phyloP scores from a whole-genome alignment of 2,329 filamentous ascomycete genomes.

The Trichoderma harzianum region DNA sequence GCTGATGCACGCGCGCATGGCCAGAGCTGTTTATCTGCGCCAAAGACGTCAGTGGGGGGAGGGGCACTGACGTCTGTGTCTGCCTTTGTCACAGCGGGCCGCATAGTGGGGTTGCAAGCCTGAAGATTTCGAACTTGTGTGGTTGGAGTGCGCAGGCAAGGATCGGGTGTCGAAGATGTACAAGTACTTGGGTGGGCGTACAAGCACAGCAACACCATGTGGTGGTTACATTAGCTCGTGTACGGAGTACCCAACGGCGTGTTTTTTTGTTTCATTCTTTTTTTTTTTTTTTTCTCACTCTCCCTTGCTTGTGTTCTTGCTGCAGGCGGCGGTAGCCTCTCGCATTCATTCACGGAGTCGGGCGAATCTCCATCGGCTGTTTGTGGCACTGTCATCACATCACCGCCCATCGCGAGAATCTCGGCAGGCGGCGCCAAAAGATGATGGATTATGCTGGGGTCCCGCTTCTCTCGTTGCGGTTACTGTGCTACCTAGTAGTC shows the following conservation, averaged over 20 bases:
- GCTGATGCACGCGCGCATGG: conserved; percentile 1
- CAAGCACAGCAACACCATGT: neutral
- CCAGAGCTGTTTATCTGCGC: neutral
- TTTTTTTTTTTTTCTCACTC: neutral
- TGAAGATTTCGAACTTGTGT: conserved; percentile 13
- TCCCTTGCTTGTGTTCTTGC: neutral
- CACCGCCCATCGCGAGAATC: neutral
- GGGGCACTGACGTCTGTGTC: conserved; percentile 10
- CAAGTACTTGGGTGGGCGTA: neutral
- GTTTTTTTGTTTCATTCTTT: neutral
- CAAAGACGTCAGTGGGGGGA: conserved; percentile 14
- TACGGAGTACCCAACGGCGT: neutral
- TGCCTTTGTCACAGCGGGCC: conserved; percentile 19
- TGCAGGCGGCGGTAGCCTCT: neutral
- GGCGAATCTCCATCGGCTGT: neutral
- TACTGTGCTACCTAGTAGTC: neutral
- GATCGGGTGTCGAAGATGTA: neutral
- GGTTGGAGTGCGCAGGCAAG: neutral
- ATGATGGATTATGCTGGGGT: neutral
- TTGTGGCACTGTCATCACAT: conserved; percentile 6
- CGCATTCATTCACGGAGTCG: neutral
- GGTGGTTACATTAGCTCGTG: neutral
- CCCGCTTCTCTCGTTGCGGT: neutral
- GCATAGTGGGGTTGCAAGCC: conserved; percentile 13
- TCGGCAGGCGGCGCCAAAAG: neutral